Conservation (phyloP, 169 alveolate species). For the Toxoplasma gondii region DNA sequence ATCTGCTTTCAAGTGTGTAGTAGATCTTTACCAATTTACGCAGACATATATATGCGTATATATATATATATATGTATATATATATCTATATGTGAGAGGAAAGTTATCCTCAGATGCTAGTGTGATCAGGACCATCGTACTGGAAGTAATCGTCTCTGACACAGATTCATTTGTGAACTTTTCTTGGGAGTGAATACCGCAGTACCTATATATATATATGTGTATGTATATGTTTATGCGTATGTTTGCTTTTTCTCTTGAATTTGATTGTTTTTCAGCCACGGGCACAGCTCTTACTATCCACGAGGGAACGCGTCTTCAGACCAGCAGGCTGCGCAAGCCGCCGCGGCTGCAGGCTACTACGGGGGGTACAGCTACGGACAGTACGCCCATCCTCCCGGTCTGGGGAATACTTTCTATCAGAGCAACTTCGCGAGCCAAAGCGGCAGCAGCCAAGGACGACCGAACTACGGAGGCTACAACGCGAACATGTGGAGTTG, state of each 20-base stretch:
- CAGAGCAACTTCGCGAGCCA: constrained; percentile 48
- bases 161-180: no score
- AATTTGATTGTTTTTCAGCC: background rate
- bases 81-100: no score
- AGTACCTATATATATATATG: background rate
- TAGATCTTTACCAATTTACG: no score
- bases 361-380: constrained; percentile 49
- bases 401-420: constrained; percentile 53
- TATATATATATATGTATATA: no score
- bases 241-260: background rate
- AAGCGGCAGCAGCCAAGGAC: constrained; percentile 48
- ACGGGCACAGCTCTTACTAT: constrained; percentile 1
- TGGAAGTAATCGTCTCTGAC: no score
- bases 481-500: constrained; percentile 59
- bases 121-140: no score
- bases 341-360: constrained; percentile 56
- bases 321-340: constrained; percentile 57
- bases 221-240: background rate
- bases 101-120: no score
- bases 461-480: constrained; percentile 52
- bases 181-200: no score
- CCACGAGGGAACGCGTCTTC: background rate
- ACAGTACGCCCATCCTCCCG: constrained; percentile 62
- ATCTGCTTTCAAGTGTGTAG: no score
- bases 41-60: no score